Evolutionary conservation across 176 grass and related monocot genomes (phyloP).

Genomic region (Eleusine coracana): DNA sequence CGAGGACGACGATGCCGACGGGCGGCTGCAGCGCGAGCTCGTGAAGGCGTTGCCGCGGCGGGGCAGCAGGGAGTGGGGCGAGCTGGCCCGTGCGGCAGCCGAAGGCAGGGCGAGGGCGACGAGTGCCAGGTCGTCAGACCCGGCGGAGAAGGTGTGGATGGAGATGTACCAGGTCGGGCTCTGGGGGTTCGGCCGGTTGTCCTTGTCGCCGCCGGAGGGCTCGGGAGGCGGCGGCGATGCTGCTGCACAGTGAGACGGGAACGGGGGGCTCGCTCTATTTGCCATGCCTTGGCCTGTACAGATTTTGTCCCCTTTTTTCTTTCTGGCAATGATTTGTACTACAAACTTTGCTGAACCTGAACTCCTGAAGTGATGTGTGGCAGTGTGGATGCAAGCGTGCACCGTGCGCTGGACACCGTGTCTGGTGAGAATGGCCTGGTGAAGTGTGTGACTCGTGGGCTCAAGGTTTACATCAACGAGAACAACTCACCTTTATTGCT

Average conservation of each 20-base stretch:
- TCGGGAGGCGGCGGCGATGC: background rate
- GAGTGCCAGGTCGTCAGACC: slow-evolving; percentile 35
- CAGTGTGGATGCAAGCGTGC: background rate
- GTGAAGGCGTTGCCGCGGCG: background rate
- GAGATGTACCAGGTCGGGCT: slow-evolving; percentile 80
- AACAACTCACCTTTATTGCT: slow-evolving; percentile 29
- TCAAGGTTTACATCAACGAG: background rate
- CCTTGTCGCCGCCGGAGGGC: slow-evolving; percentile 51
- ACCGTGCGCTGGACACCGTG: background rate
- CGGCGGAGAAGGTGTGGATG: slow-evolving; percentile 56
- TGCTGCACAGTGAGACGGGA: background rate
- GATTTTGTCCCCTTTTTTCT: background rate
- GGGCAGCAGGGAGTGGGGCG: slow-evolving; percentile 46
- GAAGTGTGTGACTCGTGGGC: no score
- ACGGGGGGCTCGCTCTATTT: background rate
- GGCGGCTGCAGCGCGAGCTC: background rate
- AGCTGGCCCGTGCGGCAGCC: slow-evolving; percentile 16
- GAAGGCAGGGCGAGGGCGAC: slow-evolving; percentile 38
- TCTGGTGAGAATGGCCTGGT: background rate
- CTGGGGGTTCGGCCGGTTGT: slow-evolving; percentile 88
- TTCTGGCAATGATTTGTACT: background rate
- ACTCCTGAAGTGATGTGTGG: no score
- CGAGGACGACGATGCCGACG: background rate
- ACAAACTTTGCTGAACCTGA: background rate
- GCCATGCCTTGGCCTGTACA: background rate